phyloP scores from a whole-genome alignment of 2,329 filamentous ascomycete species.

The Verticillium klebahnii region DNA sequence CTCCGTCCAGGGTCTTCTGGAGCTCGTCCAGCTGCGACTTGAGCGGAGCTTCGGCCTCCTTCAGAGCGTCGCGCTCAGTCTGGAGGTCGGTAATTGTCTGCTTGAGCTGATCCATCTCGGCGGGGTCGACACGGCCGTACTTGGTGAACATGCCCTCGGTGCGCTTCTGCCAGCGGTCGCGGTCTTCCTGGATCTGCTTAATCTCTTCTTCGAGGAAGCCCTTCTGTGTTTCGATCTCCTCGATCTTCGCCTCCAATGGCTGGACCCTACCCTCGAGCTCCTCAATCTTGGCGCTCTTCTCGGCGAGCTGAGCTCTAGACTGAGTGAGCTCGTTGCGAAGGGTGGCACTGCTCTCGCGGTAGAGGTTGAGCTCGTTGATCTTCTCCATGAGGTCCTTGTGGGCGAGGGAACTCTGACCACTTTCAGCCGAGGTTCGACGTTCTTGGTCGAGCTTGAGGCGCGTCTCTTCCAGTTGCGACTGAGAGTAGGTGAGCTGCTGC shows the following conservation, averaged over 20 bases:
- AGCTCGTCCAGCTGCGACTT: slow-evolving; percentile 48
- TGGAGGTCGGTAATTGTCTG: slow-evolving; percentile 65
- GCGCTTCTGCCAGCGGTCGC: slow-evolving; percentile 92
- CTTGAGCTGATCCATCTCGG: slow-evolving; percentile 86
- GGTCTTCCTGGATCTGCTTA: slow-evolving; percentile 82
- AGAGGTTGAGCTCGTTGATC: slow-evolving; percentile 90
- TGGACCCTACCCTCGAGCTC: slow-evolving; percentile 71
- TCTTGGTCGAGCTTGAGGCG: slow-evolving; percentile 89
- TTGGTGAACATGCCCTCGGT: slow-evolving; percentile 94
- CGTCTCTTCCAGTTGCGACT: slow-evolving; percentile 83
- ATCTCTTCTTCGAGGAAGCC: slow-evolving; percentile 83
- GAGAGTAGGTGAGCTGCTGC: slow-evolving; percentile 83
- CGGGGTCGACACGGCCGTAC: slow-evolving; percentile 91
- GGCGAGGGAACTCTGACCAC: slow-evolving; percentile 66
- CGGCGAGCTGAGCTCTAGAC: slow-evolving; percentile 68
- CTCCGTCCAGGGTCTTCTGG: slow-evolving; percentile 47
- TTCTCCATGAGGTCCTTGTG: slow-evolving; percentile 93
- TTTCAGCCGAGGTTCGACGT: slow-evolving; percentile 70
- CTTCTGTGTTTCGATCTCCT: slow-evolving; percentile 77
- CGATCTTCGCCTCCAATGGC: slow-evolving; percentile 74
- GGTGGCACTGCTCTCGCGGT: slow-evolving; percentile 90
- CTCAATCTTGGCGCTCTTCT: slow-evolving; percentile 71
- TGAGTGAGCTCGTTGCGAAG: slow-evolving; percentile 82
- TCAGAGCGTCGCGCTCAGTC: slow-evolving; percentile 57
- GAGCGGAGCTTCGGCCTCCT: slow-evolving; percentile 45